phyloP scores from a whole-genome alignment of 768 basidiomycete species.

The Lactarius quietus region DNA sequence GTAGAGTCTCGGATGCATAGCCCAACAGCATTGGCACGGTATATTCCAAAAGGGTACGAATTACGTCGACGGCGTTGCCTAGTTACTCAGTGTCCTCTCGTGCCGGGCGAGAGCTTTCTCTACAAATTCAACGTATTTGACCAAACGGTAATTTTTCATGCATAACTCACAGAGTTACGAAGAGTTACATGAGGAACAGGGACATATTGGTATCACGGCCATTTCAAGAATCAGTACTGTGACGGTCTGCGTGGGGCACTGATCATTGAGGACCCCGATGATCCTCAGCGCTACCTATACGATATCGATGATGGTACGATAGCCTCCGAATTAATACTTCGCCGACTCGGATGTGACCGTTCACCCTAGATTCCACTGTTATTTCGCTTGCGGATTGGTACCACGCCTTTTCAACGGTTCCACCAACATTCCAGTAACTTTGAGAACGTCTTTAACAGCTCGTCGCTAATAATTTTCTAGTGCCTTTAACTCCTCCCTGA shows the following conservation, averaged over 20 bases:
- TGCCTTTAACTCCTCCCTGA: neutral
- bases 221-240: neutral
- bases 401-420: slow-evolving; percentile 38
- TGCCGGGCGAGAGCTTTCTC: slow-evolving; percentile 12
- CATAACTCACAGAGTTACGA: neutral
- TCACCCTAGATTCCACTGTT: slow-evolving; percentile 36
- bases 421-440: slow-evolving; percentile 24
- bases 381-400: slow-evolving; percentile 51
- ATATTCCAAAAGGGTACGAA: slow-evolving; percentile 19
- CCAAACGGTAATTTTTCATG: slow-evolving; percentile 9
- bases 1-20: neutral
- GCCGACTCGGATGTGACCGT: slow-evolving; percentile 27
- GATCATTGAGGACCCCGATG: slow-evolving; percentile 40
- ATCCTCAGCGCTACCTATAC: slow-evolving; percentile 37
- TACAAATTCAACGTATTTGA: slow-evolving; percentile 19
- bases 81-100: slow-evolving; percentile 27
- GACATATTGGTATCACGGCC: slow-evolving; percentile 13
- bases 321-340: slow-evolving; percentile 13
- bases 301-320: slow-evolving; percentile 39
- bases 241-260: slow-evolving; percentile 24
- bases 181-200: neutral
- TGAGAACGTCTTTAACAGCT: neutral
- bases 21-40: slow-evolving; percentile 27
- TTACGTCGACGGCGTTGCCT: slow-evolving; percentile 17
- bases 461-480: neutral